phyloP scores from a whole-genome alignment of 1,139 yeast species.

The Suhomyces wounanorum region DNA sequence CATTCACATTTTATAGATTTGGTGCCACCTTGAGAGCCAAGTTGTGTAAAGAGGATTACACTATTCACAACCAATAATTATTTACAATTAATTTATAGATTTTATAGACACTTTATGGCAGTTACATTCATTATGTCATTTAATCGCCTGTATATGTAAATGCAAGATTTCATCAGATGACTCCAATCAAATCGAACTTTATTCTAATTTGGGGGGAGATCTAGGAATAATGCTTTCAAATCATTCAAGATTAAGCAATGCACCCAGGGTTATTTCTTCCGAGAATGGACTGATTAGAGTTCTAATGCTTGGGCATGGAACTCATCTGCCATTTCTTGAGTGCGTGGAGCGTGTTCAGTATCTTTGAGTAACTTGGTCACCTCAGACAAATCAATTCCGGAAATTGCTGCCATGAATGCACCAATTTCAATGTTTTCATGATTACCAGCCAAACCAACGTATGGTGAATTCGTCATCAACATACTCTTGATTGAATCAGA shows the following conservation, averaged over 20 bases:
- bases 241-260: no score
- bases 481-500: constrained; percentile 41
- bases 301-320: not conserved
- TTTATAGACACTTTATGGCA: not conserved
- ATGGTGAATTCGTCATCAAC: constrained; percentile 32
- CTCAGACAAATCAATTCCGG: constrained; percentile 53
- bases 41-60: constrained; percentile 67
- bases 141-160: not conserved
- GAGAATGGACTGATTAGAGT: not conserved
- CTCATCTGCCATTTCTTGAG: constrained; percentile 1
- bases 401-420: constrained; percentile 58
- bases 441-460: constrained; percentile 64
- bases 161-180: no score
- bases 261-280: not conserved
- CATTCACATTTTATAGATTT: constrained; percentile 71
- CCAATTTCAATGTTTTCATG: constrained; percentile 88
- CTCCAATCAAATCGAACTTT: no score
- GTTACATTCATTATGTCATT: not conserved
- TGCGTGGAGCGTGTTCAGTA: constrained; percentile 44
- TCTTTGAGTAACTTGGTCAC: constrained; percentile 52
- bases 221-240: no score
- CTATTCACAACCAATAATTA: constrained; percentile 13
- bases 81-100: not conserved
- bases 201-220: no score
- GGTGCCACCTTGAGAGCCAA: constrained; percentile 67